Conservation (phyloP, 441 rosid species). For the Rhodomyrtus psidioides region DNA sequence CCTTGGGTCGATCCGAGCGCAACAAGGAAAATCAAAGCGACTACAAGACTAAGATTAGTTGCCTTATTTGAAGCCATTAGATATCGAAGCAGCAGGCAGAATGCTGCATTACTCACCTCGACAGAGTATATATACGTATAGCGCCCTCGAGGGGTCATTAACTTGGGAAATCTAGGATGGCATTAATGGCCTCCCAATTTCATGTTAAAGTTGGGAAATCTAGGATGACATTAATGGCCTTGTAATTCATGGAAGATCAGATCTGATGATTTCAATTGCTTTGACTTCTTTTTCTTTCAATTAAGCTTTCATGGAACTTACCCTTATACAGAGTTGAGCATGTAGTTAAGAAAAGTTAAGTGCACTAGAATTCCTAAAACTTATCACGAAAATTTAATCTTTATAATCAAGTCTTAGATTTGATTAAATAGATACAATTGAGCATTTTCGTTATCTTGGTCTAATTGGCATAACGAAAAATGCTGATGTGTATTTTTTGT, state of each 20-base stretch:
- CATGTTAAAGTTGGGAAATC: neutral
- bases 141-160: neutral
- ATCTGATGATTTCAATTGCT: neutral
- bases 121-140: neutral
- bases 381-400: no score
- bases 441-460: no score
- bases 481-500: no score
- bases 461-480: no score
- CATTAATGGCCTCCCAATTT: no score
- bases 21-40: neutral
- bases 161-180: no score
- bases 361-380: no score
- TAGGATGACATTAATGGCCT: neutral
- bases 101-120: neutral
- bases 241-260: neutral
- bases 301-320: neutral
- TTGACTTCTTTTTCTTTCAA: neutral
- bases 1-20: neutral
- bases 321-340: neutral
- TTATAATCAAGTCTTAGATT: no score
- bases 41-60: neutral
- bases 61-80: neutral
- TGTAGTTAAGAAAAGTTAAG: neutral
- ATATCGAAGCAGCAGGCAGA: neutral
- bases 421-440: no score